Percentiles rank a stretch among this genome's conserved stretches.
Evolutionary conservation across 2,329 filamentous ascomycete genomes (phyloP).

Genomic region (Xylariaceae sp.): DNA sequence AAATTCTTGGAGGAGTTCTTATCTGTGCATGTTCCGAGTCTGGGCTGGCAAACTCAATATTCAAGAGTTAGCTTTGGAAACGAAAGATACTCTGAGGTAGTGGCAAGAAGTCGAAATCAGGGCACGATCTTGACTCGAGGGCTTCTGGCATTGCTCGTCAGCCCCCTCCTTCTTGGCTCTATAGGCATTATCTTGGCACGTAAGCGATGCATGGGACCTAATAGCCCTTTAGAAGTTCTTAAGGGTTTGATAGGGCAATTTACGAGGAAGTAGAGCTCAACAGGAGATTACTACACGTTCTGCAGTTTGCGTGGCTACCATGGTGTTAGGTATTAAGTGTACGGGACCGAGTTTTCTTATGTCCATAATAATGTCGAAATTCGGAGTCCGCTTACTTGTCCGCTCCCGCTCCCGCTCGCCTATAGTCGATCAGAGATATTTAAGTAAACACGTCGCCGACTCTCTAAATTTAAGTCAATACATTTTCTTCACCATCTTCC

Average conservation of each 20-base stretch:
- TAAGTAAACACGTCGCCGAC: conserved; percentile 1
- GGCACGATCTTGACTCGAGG: conserved; percentile 61
- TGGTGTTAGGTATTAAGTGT: conserved; percentile 17
- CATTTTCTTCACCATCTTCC: background rate
- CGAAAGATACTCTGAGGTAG: conserved; percentile 85
- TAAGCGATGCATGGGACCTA: conserved; percentile 14
- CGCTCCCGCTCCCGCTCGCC: background rate
- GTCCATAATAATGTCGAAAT: no score
- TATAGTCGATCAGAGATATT: background rate
- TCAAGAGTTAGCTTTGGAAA: conserved; percentile 92
- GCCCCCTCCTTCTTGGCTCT: conserved; percentile 31
- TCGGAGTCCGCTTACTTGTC: background rate
- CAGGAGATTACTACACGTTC: background rate
- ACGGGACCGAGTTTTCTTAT: conserved; percentile 2
- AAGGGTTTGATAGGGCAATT: conserved; percentile 1
- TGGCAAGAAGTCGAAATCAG: conserved; percentile 72
- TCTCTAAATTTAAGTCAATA: background rate
- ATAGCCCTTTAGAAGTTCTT: conserved; percentile 22
- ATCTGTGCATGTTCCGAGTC: conserved; percentile 73
- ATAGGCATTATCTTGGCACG: conserved; percentile 29
- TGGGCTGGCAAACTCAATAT: conserved; percentile 94
- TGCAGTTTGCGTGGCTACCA: conserved; percentile 10
- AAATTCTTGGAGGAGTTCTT: conserved; percentile 88
- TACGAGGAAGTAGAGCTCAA: background rate
- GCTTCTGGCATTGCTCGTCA: conserved; percentile 45